These are phyloP conservation scores for Vigna mungo DNA, from an alignment of 306 rosid species.

Conservation along the genomic window DNA sequence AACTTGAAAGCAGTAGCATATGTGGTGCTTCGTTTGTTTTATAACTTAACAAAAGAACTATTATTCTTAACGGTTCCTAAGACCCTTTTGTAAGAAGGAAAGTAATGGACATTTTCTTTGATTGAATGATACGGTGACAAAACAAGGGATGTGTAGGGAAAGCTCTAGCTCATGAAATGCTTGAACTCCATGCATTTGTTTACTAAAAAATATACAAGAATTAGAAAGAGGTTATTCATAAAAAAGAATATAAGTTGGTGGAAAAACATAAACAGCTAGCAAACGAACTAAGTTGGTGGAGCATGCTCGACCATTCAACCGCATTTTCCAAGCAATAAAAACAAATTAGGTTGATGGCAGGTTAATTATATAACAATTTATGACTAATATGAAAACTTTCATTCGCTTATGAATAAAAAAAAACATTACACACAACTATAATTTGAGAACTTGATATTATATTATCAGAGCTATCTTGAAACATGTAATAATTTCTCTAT, in stretches of 20 bases:
- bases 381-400: not conserved
- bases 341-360: not conserved
- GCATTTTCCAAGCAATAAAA: not conserved
- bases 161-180: not conserved
- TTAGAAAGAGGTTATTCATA: not conserved
- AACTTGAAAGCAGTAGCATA: no score
- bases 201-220: not conserved
- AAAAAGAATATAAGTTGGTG: not conserved
- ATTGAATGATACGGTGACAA: not conserved
- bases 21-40: no score
- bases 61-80: not conserved
- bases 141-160: not conserved
- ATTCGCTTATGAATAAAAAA: not conserved
- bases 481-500: not conserved
- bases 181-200: not conserved
- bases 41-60: no score
- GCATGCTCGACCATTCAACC: not conserved
- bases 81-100: not conserved
- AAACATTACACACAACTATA: not conserved
- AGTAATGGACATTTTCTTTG: not conserved
- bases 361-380: not conserved
- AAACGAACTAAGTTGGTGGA: slow-evolving; percentile 7
- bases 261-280: not conserved
- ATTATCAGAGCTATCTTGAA: not conserved
- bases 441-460: not conserved